Evolutionary conservation across 495 filamentous ascomycete genomes (phyloP), one percentile per base, ranked within the genome.

Genomic region (Tuber indicum): DNA sequence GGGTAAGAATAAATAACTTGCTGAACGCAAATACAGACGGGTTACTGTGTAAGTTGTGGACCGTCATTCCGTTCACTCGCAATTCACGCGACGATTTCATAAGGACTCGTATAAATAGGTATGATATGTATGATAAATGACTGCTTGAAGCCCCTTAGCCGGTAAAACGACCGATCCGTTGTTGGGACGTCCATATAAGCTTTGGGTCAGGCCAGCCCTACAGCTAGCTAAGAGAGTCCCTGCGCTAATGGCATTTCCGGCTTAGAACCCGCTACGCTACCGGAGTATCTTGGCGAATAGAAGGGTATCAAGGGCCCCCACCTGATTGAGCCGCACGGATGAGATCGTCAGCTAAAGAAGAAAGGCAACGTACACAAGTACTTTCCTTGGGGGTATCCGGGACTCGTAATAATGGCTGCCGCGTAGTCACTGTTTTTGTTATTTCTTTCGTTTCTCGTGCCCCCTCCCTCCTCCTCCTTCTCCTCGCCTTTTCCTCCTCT

Each of bases 401-500:
- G 10, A 66, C 58, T 66, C 58, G 58, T 36, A 66, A 66, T 32
- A 36, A 5, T 6, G 26, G 14, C 58, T 66, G 58, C 26, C 26
- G 58, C 58, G 58, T 36, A 66, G 58, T 66, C 26, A 8, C 14
- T 66, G 58, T 32, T 12, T 66, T 36, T 26, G 26, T 17, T 66
- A 66, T 66, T 32, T 36, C 26, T 66, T n/a, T 26, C 23, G 71
- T 72, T 47, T 42, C 76, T 66, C 42, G 47, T 49, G 42, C 32
- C 36, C 26, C 46, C 45, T 71, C 70, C 45, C 43, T 70, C 45
- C 77, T 66, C 49, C 47, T 69, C 66, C 41, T 42, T 58, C 71
- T 70, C 62, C 45, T 74, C 73, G n/a, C 21, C 72, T n/a, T 80
- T 45, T 41, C 21, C 39, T 62, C 72, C 39, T 71, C 71, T 71